Evolutionary conservation across 2,329 filamentous ascomycete genomes (phyloP).

Genomic region (Exophiala oligosperma): DNA sequence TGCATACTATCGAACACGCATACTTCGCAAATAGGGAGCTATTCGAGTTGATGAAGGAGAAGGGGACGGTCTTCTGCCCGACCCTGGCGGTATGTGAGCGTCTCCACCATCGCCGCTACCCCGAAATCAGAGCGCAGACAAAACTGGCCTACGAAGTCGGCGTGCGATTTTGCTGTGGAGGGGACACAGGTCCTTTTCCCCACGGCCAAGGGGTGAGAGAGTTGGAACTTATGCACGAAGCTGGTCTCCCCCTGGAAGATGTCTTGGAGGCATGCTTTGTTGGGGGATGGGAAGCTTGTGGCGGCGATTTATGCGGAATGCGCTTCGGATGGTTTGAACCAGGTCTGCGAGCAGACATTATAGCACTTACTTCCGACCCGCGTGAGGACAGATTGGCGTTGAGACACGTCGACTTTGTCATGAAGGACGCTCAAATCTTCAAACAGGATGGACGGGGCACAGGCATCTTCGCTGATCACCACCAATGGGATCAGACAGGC

Average conservation of each 20-base stretch:
- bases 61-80: conserved; percentile 53
- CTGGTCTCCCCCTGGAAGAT: conserved; percentile 52
- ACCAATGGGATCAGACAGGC: conserved; percentile 20
- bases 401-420: conserved; percentile 54
- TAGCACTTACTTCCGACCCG: conserved; percentile 50
- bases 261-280: conserved; percentile 53
- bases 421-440: conserved; percentile 58
- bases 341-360: conserved; percentile 53
- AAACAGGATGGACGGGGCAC: conserved; percentile 34
- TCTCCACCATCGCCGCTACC: conserved; percentile 26
- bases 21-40: conserved; percentile 41
- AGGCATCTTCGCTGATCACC: conserved; percentile 11
- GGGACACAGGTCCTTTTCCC: conserved; percentile 55
- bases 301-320: conserved; percentile 52
- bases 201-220: conserved; percentile 57
- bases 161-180: conserved; percentile 53
- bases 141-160: conserved; percentile 50
- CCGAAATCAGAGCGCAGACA: conserved; percentile 28
- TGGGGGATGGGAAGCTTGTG: conserved; percentile 58
- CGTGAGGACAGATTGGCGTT: conserved; percentile 43
- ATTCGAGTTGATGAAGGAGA: conserved; percentile 46
- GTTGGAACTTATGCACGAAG: conserved; percentile 55
- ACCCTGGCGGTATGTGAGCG: conserved; percentile 51
- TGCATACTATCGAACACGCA: conserved; percentile 51
- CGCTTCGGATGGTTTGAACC: conserved; percentile 54